Evolutionary conservation across 768 basidiomycete species (phyloP).

Genomic region (Macrolepiota albuminosa): DNA sequence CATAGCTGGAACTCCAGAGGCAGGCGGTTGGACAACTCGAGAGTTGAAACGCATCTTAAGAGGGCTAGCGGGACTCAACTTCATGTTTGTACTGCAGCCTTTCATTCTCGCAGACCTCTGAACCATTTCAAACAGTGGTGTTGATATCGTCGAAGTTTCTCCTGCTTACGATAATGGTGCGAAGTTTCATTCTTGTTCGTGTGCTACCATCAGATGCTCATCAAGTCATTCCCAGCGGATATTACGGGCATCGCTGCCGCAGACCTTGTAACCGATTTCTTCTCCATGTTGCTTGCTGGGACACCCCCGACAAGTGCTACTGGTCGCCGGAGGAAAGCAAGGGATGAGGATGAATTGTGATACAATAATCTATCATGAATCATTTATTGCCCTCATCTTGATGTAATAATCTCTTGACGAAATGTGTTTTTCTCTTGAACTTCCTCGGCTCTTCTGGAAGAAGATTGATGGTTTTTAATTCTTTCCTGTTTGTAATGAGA

Average conservation of each 20-base stretch:
- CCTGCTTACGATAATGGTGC: slow-evolving; percentile 70
- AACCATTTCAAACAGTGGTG: slow-evolving; percentile 39
- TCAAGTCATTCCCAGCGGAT: slow-evolving; percentile 38
- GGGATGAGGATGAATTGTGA: slow-evolving; percentile 15
- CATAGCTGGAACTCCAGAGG: slow-evolving; percentile 78
- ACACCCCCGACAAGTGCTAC: slow-evolving; percentile 24
- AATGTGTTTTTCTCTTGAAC: neutral
- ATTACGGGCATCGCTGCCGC: slow-evolving; percentile 67
- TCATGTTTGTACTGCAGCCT: slow-evolving; percentile 50
- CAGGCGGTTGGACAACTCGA: slow-evolving; percentile 81
- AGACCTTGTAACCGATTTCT: slow-evolving; percentile 63
- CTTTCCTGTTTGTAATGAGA: neutral
- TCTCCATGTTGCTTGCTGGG: slow-evolving; percentile 52
- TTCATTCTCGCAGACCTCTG: neutral
- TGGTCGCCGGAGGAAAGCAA: neutral
- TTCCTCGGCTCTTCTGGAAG: neutral
- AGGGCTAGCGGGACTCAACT: slow-evolving; percentile 73
- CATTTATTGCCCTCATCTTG: neutral
- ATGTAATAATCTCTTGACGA: too few relatives aligned
- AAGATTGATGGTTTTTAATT: neutral
- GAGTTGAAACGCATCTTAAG: slow-evolving; percentile 79
- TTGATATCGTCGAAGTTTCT: slow-evolving; percentile 70
- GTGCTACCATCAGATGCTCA: neutral
- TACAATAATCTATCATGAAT: neutral
- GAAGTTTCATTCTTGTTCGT: slow-evolving; percentile 11